Conservation (phyloP, 2,329 filamentous ascomycete species). For the Colletotrichum falcatum region DNA sequence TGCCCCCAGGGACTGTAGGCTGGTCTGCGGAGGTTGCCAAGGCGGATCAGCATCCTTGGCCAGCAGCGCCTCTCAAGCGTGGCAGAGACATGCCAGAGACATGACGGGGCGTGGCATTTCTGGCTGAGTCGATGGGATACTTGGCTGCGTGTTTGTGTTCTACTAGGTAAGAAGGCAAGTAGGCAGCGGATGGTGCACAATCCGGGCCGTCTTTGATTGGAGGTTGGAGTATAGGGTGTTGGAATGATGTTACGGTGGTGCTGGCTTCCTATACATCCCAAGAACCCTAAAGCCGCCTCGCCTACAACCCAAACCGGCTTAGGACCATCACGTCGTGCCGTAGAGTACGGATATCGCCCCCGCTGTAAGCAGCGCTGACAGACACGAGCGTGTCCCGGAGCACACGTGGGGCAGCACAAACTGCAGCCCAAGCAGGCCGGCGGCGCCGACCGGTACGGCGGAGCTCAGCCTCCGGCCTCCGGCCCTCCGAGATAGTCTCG, state of each 20-base stretch:
- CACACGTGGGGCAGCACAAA: background rate
- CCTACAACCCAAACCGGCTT: too few relatives aligned
- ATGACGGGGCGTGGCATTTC: background rate
- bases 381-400: background rate
- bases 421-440: background rate
- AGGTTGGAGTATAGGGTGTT: background rate
- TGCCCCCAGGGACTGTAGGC: background rate
- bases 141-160: background rate
- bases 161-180: background rate
- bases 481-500: constrained; percentile 3
- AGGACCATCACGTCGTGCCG: background rate
- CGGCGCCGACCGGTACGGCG: background rate
- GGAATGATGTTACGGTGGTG: background rate
- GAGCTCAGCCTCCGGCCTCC: background rate
- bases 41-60: background rate
- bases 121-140: background rate
- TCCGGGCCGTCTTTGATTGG: background rate
- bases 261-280: background rate
- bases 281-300: too few relatives aligned
- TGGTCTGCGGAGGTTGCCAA: background rate
- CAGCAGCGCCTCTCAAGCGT: background rate
- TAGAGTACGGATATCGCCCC: background rate
- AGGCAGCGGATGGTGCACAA: too few relatives aligned
- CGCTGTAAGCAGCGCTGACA: background rate
- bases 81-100: background rate